phyloP scores from a whole-genome alignment of 2,329 filamentous ascomycete genomes.

The Fragosphaeria purpurea region DNA sequence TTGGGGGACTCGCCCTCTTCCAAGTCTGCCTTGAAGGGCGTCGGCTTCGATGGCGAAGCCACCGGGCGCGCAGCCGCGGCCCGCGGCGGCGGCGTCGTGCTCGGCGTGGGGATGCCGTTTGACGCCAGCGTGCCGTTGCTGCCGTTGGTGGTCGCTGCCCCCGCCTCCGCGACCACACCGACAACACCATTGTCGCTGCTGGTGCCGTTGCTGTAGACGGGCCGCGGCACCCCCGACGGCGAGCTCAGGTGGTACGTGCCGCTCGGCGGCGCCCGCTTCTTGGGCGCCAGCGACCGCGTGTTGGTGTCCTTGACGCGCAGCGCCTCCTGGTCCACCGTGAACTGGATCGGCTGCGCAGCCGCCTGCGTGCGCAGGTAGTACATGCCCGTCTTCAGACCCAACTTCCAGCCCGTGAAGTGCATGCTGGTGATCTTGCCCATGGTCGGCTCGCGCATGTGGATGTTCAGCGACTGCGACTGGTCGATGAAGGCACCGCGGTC shows the following conservation, averaged over 20 bases:
- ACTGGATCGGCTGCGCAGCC: constrained; percentile 92
- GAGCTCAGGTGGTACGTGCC: constrained; percentile 45
- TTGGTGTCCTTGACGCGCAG: constrained; percentile 80
- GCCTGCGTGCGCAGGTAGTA: constrained; percentile 99
- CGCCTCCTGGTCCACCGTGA: constrained; percentile 95
- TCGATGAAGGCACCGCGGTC: constrained; percentile 98
- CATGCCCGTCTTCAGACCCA: constrained; percentile 99
- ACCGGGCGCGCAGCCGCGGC: constrained; percentile 35
- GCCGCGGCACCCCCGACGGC: constrained; percentile 53
- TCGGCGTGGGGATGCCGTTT: constrained; percentile 60
- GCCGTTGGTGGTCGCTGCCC: constrained; percentile 14
- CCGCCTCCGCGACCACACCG: no score
- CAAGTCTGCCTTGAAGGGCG: constrained; percentile 65
- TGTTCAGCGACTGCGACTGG: constrained; percentile 97
- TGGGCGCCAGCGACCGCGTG: constrained; percentile 59
- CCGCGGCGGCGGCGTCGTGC: constrained; percentile 51
- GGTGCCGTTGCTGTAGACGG: constrained; percentile 49
- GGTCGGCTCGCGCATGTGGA: constrained; percentile 97
- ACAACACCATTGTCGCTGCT: constrained; percentile 12
- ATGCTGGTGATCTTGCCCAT: constrained; percentile 99
- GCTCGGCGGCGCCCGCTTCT: constrained; percentile 52
- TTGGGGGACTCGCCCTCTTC: constrained; percentile 73
- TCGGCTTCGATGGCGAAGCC: constrained; percentile 50
- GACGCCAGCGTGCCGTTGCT: constrained; percentile 32
- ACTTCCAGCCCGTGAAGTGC: constrained; percentile 99